Base-by-base conservation (phyloP, 352 stramenopile species). In the Globisporangium viniferum region DNA sequence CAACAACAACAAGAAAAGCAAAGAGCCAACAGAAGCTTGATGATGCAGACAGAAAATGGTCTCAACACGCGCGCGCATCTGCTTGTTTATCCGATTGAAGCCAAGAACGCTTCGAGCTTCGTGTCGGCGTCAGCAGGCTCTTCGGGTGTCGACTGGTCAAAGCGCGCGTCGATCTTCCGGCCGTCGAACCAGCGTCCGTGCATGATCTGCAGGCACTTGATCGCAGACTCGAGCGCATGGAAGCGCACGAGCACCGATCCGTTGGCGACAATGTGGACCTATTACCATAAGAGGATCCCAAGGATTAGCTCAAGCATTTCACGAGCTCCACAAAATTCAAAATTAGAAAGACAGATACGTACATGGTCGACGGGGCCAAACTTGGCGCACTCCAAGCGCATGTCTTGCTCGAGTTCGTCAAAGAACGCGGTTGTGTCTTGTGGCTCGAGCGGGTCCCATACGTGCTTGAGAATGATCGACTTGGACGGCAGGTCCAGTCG, bases 21-120 rank as follows among this genome's bases (percentile, higher is more conserved):
- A 22, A 36, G n/a, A 66, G 20, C 18, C 39, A 64, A 5, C 39
- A n/a, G 14, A 24, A 18, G 35, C 15, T 44, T 39, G 10, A 54
- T 44, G 39, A 54, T 12, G 29, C 8, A 57, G 33, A 46, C 12
- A 68, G 22, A 44, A 35, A 49, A n/a, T 49, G 14, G 5, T 8
- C 5, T 49, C 41, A 49, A 20, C 44, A 12, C 18, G 44, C 39
- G 18, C 44, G 6, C 18, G 24, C 15, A 51, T 51, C 18, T 12
- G 6, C 24, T 51, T 51, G 44, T 4, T 79, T 46, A 90, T 49
- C 77, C 78, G 54, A 93, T 65, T 24, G 80, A 85, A 24, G 88
- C 86, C n/a, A 95, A 70, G 61, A 95, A 95, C 3, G 82, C 86
- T 56, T 94, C 77, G 8, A 95, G 69, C 59, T 92, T 92, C 9